Percentiles rank a stretch among this genome's conserved stretches.
Evolutionary conservation across 2,329 filamentous ascomycete species (phyloP).

Genomic region (Arthrobotrys iridis): DNA sequence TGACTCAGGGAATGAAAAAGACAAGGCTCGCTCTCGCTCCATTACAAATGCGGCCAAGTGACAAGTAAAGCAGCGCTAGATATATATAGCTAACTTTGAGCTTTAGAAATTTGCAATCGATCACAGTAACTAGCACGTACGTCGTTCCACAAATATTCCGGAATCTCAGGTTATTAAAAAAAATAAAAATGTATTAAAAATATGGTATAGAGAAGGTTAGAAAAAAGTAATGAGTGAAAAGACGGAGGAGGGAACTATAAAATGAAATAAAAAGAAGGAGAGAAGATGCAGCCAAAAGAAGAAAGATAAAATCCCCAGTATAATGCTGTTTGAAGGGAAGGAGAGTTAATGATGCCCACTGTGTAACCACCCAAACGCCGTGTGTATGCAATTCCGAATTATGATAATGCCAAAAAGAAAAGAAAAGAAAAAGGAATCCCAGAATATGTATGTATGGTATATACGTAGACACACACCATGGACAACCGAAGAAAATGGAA

Average conservation of each 20-base stretch:
- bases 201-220: conserved; percentile 13
- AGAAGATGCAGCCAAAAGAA: conserved; percentile 15
- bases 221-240: not conserved
- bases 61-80: not conserved
- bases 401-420: conserved; percentile 11
- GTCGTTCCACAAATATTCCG: not conserved
- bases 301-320: conserved; percentile 1
- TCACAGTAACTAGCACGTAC: not conserved
- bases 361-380: conserved; percentile 26
- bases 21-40: not conserved
- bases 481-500: not conserved
- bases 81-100: not conserved
- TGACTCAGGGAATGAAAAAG: not conserved
- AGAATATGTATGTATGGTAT: conserved; percentile 1
- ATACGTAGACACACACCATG: not conserved
- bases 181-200: conserved; percentile 14
- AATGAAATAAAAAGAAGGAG: not conserved
- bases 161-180: not conserved
- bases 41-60: not conserved
- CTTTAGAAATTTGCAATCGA: not conserved
- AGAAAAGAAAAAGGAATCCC: not conserved
- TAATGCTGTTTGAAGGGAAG: not conserved
- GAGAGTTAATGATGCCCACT: conserved; percentile 1
- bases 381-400: conserved; percentile 33
- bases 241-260: not conserved